Evolutionary conservation across 2,329 filamentous ascomycete species (phyloP).

Genomic region (Cordyceps pruinosa): DNA sequence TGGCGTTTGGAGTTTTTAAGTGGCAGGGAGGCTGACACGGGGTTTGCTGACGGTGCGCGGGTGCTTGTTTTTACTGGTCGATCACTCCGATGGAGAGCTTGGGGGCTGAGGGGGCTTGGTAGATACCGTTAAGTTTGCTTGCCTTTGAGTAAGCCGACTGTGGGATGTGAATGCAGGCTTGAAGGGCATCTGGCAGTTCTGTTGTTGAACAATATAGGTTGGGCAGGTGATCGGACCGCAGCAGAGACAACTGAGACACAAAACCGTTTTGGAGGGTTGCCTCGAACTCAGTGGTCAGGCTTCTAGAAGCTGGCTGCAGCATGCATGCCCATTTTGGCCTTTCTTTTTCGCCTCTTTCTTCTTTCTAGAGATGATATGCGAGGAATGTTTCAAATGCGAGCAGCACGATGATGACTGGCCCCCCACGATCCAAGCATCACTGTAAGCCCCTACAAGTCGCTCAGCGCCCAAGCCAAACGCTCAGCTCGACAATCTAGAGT

Average conservation of each 20-base stretch:
- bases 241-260: neutral
- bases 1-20: neutral
- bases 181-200: neutral
- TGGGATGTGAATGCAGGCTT: no score
- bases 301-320: neutral
- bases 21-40: neutral
- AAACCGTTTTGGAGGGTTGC: neutral
- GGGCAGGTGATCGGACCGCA: no score
- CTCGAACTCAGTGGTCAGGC: no score
- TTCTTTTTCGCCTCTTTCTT: neutral
- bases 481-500: no score
- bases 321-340: neutral
- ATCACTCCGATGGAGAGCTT: no score
- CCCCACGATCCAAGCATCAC: neutral
- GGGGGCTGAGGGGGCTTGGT: no score
- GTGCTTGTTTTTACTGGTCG: no score
- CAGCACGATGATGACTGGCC: neutral
- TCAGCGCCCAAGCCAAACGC: no score
- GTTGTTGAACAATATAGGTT: neutral
- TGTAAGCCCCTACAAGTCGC: neutral
- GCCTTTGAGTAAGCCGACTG: neutral
- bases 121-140: no score
- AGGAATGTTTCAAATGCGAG: neutral
- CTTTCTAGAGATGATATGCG: neutral
- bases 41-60: neutral